phyloP scores from a whole-genome alignment of 495 filamentous ascomycete genomes.

The Neohortaea acidophila region DNA sequence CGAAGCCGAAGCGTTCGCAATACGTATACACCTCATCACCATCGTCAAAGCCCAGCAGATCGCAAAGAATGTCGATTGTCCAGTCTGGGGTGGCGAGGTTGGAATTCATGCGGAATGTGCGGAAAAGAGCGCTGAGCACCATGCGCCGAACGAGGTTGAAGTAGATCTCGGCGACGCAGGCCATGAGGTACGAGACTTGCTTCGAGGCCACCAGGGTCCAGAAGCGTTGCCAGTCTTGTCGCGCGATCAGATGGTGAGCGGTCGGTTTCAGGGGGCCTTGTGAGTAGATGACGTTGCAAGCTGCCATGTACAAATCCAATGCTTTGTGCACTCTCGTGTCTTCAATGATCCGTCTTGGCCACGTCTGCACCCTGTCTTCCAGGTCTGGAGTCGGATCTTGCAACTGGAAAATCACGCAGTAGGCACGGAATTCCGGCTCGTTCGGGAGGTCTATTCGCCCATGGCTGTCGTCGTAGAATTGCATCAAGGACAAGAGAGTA shows the following conservation, averaged over 20 bases:
- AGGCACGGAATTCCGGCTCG: constrained; percentile 81
- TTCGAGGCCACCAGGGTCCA: constrained; percentile 58
- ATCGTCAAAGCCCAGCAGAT: constrained; percentile 57
- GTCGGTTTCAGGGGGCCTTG: constrained; percentile 49
- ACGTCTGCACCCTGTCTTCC: constrained; percentile 57
- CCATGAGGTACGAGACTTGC: constrained; percentile 74
- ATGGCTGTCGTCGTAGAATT: constrained; percentile 68
- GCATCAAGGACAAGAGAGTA: constrained; percentile 71
- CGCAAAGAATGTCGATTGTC: constrained; percentile 49
- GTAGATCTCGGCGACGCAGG: constrained; percentile 80
- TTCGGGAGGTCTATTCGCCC: constrained; percentile 43
- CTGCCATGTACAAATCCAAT: constrained; percentile 51
- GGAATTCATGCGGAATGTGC: constrained; percentile 40
- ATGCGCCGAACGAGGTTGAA: constrained; percentile 68
- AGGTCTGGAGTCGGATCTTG: constrained; percentile 54
- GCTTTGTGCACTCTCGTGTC: constrained; percentile 48
- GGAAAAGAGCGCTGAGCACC: constrained; percentile 55
- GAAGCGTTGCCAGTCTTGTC: constrained; percentile 53
- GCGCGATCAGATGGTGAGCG: constrained; percentile 39
- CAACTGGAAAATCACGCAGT: constrained; percentile 73
- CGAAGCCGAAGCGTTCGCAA: constrained; percentile 51
- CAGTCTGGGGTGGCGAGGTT: constrained; percentile 48
- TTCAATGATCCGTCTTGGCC: constrained; percentile 42
- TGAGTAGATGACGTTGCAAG: constrained; percentile 47
- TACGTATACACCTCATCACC: constrained; percentile 54